Evolutionary conservation across 495 filamentous ascomycete genomes (phyloP).

Genomic region (Penicillium longicatenatum): DNA sequence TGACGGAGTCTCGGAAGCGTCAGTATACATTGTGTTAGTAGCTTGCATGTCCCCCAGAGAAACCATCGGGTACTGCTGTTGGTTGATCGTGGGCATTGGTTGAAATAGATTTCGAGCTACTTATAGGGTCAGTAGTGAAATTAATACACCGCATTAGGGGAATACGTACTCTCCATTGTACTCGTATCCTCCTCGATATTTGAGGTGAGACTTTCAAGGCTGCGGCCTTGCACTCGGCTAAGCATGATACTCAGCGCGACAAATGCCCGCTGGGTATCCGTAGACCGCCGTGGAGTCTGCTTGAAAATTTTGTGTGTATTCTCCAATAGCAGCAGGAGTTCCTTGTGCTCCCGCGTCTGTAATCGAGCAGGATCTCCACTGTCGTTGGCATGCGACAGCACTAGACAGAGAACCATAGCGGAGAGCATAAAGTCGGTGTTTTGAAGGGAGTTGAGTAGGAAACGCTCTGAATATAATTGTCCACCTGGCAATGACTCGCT

Average conservation of each 20-base stretch:
- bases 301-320: constrained; percentile 71
- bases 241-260: constrained; percentile 74
- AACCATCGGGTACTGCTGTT: constrained; percentile 13
- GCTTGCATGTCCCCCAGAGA: constrained; percentile 3
- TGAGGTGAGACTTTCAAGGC: constrained; percentile 19
- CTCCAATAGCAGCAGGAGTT: constrained; percentile 71
- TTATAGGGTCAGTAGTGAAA: neutral
- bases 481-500: constrained; percentile 74
- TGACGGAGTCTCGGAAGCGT: constrained; percentile 6
- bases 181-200: constrained; percentile 22
- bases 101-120: neutral
- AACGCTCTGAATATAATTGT: constrained; percentile 68
- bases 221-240: constrained; percentile 57
- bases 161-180: constrained; percentile 24
- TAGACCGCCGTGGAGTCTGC: constrained; percentile 61
- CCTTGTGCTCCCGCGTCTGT: constrained; percentile 41
- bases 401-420: constrained; percentile 84
- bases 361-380: constrained; percentile 8
- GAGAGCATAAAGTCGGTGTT: constrained; percentile 83
- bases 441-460: constrained; percentile 76
- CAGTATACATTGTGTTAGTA: constrained; percentile 4
- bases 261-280: constrained; percentile 80
- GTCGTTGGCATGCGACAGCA: constrained; percentile 51
- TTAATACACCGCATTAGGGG: neutral
- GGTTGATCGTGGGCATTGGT: constrained; percentile 4